phyloP scores from a whole-genome alignment of 768 basidiomycete species.

The Termitomyces sp. region DNA sequence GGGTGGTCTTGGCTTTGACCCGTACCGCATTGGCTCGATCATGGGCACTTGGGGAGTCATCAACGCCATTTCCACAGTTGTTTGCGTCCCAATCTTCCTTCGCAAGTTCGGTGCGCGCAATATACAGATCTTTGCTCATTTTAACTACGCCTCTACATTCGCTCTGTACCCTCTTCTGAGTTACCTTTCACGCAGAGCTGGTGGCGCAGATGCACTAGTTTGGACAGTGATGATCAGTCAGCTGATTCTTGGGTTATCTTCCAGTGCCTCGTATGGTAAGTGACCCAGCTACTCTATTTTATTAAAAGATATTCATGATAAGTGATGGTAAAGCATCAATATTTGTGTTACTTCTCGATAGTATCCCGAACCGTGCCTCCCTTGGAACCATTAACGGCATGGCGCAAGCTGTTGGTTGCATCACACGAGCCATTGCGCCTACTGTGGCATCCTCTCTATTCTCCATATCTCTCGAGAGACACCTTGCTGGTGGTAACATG shows the following conservation, averaged over 20 bases:
- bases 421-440: conserved; percentile 49
- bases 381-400: conserved; percentile 54
- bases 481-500: conserved; percentile 42
- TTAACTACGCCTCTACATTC: conserved; percentile 21
- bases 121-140: conserved; percentile 38
- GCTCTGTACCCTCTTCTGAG: conserved; percentile 30
- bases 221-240: conserved; percentile 29
- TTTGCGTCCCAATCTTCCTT: conserved; percentile 48
- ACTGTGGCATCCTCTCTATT: conserved; percentile 54
- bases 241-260: conserved; percentile 22
- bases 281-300: neutral
- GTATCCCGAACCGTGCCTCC: conserved; percentile 32
- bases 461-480: conserved; percentile 42
- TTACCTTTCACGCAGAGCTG: conserved; percentile 29
- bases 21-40: conserved; percentile 58
- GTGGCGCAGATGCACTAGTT: conserved; percentile 28
- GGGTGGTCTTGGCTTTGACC: conserved; percentile 66
- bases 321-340: conserved; percentile 35
- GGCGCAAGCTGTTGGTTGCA: conserved; percentile 48
- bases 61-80: conserved; percentile 52
- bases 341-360: conserved; percentile 42
- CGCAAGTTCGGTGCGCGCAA: conserved; percentile 50
- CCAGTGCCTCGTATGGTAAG: conserved; percentile 35
- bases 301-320: neutral
- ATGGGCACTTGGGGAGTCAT: conserved; percentile 48